Evolutionary conservation across 1,284 basidiomycete species (phyloP).

Genomic region (Lentinula novae-zelandiae): DNA sequence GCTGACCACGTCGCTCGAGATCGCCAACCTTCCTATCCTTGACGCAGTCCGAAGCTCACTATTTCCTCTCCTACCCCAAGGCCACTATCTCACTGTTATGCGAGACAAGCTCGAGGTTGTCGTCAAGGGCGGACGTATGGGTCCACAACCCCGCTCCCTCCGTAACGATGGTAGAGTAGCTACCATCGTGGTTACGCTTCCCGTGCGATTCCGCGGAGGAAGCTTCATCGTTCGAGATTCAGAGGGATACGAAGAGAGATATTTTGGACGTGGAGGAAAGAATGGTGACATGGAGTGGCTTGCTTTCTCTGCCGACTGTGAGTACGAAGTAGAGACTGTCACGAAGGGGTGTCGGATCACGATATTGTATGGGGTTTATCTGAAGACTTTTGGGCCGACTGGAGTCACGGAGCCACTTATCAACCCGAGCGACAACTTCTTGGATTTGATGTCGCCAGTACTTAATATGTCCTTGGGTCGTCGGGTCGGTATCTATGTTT

Average conservation of each 20-base stretch:
- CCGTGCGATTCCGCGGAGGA: constrained; percentile 69
- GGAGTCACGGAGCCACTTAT: constrained; percentile 58
- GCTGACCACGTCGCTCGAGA: constrained; percentile 69
- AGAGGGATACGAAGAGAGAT: constrained; percentile 60
- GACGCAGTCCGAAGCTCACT: constrained; percentile 67
- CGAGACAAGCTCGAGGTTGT: constrained; percentile 70
- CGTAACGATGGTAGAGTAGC: constrained; percentile 66
- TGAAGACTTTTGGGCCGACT: constrained; percentile 62
- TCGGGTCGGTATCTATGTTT: constrained; percentile 68
- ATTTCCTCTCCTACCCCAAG: constrained; percentile 63
- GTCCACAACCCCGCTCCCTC: constrained; percentile 46
- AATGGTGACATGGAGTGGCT: constrained; percentile 70
- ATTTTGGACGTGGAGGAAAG: constrained; percentile 57
- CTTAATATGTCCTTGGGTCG: constrained; percentile 67
- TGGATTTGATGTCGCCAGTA: constrained; percentile 66
- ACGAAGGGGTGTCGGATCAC: constrained; percentile 66
- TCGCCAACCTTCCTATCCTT: constrained; percentile 75
- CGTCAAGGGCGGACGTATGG: constrained; percentile 54
- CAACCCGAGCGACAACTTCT: constrained; percentile 66
- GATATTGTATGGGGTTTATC: constrained; percentile 66
- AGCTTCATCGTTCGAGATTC: constrained; percentile 53
- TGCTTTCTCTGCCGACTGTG: constrained; percentile 68
- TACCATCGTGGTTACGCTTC: constrained; percentile 68
- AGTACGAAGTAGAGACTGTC: constrained; percentile 68
- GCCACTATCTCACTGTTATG: constrained; percentile 64